These are phyloP conservation scores for Macrotyloma uniflorum DNA, from an alignment of 306 rosid genomes.

Conservation along the genomic window DNA sequence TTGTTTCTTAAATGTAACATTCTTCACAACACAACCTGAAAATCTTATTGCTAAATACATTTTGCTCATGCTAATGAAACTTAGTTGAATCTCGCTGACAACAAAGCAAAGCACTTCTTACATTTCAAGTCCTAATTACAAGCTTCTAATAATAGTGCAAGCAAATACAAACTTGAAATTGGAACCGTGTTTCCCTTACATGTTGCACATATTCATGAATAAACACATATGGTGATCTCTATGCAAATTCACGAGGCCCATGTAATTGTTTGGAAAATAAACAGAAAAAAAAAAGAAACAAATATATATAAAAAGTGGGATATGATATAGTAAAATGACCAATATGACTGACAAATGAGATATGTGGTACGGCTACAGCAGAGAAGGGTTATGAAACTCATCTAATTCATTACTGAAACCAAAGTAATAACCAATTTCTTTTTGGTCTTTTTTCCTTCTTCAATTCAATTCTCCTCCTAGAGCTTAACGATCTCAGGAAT, in stretches of 20 bases:
- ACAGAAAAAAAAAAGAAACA: background rate
- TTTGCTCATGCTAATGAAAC: background rate
- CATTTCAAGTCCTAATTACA: slow-evolving; percentile 39
- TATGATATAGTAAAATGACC: background rate
- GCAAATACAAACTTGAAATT: slow-evolving; percentile 24
- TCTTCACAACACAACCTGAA: slow-evolving; percentile 7
- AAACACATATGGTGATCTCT: slow-evolving; percentile 24
- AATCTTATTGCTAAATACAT: background rate
- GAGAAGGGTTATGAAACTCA: background rate
- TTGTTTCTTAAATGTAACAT: slow-evolving; percentile 24
- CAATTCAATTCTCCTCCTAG: slow-evolving; percentile 16
- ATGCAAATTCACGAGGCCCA: slow-evolving; percentile 31
- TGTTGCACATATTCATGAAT: slow-evolving; percentile 22
- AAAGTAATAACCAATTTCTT: background rate
- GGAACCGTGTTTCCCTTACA: slow-evolving; percentile 33
- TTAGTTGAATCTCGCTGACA: background rate
- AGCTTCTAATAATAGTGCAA: slow-evolving; percentile 21
- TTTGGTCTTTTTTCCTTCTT: background rate
- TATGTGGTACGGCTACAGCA: slow-evolving; percentile 20
- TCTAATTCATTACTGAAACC: slow-evolving; percentile 16
- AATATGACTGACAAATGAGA: slow-evolving; percentile 38
- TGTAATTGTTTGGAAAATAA: slow-evolving; percentile 21
- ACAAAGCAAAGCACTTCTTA: slow-evolving; percentile 13
- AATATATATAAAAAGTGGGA: slow-evolving; percentile 13
- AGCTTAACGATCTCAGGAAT: slow-evolving; percentile 94